Evolutionary conservation across 495 filamentous ascomycete genomes (phyloP).

Genomic region (Pyrenula aspistea): DNA sequence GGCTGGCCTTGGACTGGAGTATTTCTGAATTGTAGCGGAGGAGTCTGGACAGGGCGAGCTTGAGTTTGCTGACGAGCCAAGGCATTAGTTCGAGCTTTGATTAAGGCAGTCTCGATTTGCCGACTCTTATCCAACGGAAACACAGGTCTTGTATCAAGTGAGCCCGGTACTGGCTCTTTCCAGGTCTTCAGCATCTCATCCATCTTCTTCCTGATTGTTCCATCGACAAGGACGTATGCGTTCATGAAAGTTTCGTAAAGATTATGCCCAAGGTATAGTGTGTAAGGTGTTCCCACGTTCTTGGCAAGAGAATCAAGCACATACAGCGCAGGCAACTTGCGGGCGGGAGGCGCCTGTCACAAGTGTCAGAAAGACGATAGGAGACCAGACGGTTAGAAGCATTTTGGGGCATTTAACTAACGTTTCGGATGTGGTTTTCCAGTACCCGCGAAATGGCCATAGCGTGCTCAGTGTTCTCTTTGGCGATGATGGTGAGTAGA

Average conservation of each 20-base stretch:
- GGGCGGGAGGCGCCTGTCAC: slow-evolving; percentile 63
- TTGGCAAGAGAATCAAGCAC: slow-evolving; percentile 97
- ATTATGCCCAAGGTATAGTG: slow-evolving; percentile 81
- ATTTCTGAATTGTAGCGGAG: neutral
- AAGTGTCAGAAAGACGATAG: neutral
- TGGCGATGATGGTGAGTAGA: slow-evolving; percentile 90
- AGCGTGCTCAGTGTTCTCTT: slow-evolving; percentile 91
- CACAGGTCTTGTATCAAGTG: slow-evolving; percentile 74
- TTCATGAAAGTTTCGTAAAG: slow-evolving; percentile 93
- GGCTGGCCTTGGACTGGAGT: neutral
- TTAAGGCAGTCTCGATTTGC: slow-evolving; percentile 85
- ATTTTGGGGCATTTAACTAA: slow-evolving; percentile 37
- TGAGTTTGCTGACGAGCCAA: neutral
- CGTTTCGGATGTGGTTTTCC: slow-evolving; percentile 84
- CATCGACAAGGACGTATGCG: slow-evolving; percentile 80
- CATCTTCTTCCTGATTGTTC: slow-evolving; percentile 69
- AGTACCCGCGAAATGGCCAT: slow-evolving; percentile 79
- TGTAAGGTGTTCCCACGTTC: slow-evolving; percentile 96
- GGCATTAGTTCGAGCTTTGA: slow-evolving; percentile 70
- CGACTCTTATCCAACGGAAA: slow-evolving; percentile 75
- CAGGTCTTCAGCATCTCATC: slow-evolving; percentile 97
- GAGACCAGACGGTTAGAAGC: slow-evolving; percentile 13
- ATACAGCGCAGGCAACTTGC: slow-evolving; percentile 91
- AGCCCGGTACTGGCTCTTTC: slow-evolving; percentile 92
- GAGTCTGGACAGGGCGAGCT: neutral